Base-by-base conservation (phyloP, 257 asterid species). In the Handroanthus guayacan region DNA sequence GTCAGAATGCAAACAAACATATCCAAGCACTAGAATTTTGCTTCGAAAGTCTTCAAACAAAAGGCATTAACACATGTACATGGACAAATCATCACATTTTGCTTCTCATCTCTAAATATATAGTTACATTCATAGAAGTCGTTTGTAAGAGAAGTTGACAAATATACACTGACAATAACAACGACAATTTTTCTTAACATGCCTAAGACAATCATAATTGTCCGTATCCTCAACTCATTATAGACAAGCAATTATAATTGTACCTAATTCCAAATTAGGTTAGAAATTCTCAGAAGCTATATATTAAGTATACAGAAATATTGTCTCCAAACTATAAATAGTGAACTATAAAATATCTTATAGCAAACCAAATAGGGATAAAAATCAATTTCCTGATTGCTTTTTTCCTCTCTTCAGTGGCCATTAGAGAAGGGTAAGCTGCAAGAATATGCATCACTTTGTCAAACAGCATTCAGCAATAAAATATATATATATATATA, bases 381-480 rank as follows among this genome's bases (percentile, higher is more conserved):
- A 69, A 25, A 80, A 56, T 34, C 67, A 45, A 18, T 62, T 51
- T 75, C 62, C 34, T 62, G 74, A 45, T 39, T 57, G 39, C 39
- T 38, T 51, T 41, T 67, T 72, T 64, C 69, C 37, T 62, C 78
- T 8, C 17, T 39, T 61, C 55, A 64, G 38, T 61, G 54, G 72
- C 80, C 62, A 63, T n/a, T 58, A 71, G 85, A 82, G 77, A 78
- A 80, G 68, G 89, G 83, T 76, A 87, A 87, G 79, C 94, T 89
- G 91, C 88, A 75, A 52, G 67, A 75, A 48, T 44, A 60, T 1
- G 1, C 34, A 8, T 25, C 31, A 25, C 31, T 25, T 25, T 25
- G 31, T 25, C 31, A 25, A 25, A 25, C 31, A 25, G 31, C 31
- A 25, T 25, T 25, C 31, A 25, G 31, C 31, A 25, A 25, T 25